Evolutionary conservation across 495 filamentous ascomycete genomes (phyloP), one percentile per base, ranked within the genome.

Genomic region (Trichoderma gamsii): DNA sequence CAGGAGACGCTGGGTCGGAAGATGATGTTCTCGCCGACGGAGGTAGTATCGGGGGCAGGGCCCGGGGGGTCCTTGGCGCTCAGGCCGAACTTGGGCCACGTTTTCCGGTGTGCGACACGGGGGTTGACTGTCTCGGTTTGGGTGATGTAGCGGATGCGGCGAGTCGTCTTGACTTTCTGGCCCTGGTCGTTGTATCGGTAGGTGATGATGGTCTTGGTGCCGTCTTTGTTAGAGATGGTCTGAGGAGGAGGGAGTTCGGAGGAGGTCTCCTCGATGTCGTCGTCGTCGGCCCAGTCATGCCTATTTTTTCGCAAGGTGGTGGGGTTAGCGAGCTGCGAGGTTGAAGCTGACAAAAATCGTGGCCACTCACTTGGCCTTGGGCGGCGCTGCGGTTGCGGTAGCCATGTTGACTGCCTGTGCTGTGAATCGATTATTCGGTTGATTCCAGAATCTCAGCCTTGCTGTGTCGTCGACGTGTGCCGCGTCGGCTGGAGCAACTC

Each of bases 81-180:
- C 64, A 87, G 80, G 27, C 95, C 95, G 78, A 99, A 98, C 80
- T 99, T 99, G 69, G 84, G 69, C 95, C 94, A 97, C 71, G 85
- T 81, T 76, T 92, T 89, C 72, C 95, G 92, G 82, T 96, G 93
- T 56, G 95, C 95, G 52, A 98, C 92, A 71, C 92, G 92, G 35
- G 96, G 95, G 85, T 97, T 97, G 74, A 98, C 95, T 69, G 92
- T 86, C 79, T 96, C 92, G 76, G 91, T 89, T 73, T 93, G 86
- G 59, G 93, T 85, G 70, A 91, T 96, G 65, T 92, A 90, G 74
- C 92, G 91, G 80, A 98, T 95, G 68, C 92, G 90, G 72, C 93
- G 93, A 52, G 93, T 97, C 43, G 93, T 92, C 84, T 97, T 97
- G 71, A 97, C 90, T 77, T 95, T 95, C 81, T 97, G 93, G 78